Base-by-base conservation (phyloP, 169 alveolate genomes). In the Ichthyophthirius multifiliis region DNA sequence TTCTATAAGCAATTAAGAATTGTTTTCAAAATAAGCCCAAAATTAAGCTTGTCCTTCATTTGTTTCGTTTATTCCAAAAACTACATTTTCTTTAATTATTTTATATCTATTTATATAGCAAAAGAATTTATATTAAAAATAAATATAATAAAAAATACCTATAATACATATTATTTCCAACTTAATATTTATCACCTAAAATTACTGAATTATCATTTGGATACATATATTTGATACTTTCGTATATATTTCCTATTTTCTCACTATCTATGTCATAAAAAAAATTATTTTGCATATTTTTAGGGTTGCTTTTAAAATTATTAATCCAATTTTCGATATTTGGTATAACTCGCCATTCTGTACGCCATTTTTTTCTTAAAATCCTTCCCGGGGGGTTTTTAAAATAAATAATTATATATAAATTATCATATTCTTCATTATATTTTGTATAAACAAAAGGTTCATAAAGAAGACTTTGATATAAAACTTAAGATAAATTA, bases 141-240 rank as follows among this genome's bases (percentile, higher is more conserved):
- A n/a, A n/a, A n/a, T n/a, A n/a, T n/a, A 77, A 18, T 74, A 43
- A 47, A 37, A 62, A 55, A 43, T 76, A 76, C 41, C 75, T 62
- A 46, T 37, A n/a, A 13, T 41, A 18, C 4, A 27, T 32, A 20
- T 48, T 62, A 3, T 85, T 79, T 15, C 91, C 89, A 34, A 86
- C 65, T 2, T 35, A 9, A 27, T 83, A 85, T 76, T 88, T 87
- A 27, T 48, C 65, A 7, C 82, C 89, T 6, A 83, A 63, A 44
- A 94, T 90, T 13, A 94, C 83, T 0, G 92, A 83, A 76, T 94
- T 90, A 74, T 94, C 97, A 16, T 90, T 84, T 27, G 97, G 97
- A 47, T 79, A 90, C 94, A 93, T 87, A 27, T 79, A 79, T 79
- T 94, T 94, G 12, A 74, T 44, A 43, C 89, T 76, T 71, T 87